Conservation (phyloP, 1,284 basidiomycete genomes). For the Ustilago loliicola region DNA sequence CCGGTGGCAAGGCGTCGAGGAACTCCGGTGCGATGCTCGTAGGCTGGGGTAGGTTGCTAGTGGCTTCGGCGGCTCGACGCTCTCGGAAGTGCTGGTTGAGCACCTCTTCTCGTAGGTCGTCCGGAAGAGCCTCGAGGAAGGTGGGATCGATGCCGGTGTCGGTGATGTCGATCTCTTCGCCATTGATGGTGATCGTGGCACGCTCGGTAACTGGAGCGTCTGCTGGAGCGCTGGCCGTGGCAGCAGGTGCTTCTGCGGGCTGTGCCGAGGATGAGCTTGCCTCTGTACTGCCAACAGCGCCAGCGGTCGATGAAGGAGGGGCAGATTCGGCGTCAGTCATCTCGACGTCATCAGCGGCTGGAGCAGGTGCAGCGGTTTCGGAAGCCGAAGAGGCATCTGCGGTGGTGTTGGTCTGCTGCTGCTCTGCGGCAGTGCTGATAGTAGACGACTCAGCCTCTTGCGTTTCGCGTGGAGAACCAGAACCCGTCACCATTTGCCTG, state of each 20-base stretch:
- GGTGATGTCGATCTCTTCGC: conserved; percentile 95
- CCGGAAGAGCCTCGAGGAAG: conserved; percentile 96
- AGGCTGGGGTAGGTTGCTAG: conserved; percentile 74
- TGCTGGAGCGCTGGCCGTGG: conserved; percentile 8
- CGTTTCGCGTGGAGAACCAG: conserved; percentile 49
- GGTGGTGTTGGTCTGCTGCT: conserved; percentile 1
- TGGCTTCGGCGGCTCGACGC: conserved; percentile 75
- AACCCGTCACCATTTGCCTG: conserved; percentile 60
- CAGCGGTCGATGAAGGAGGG: not conserved
- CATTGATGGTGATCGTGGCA: conserved; percentile 77
- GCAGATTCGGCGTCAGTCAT: conserved; percentile 55
- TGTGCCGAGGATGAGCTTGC: conserved; percentile 21
- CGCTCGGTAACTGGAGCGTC: conserved; percentile 28
- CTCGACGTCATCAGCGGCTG: conserved; percentile 55
- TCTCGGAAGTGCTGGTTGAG: conserved; percentile 97
- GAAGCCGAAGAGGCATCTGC: not conserved
- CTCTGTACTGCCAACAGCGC: not conserved
- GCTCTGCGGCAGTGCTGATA: conserved; percentile 46
- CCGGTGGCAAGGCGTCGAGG: conserved; percentile 93
- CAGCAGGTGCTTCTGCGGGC: conserved; percentile 6
- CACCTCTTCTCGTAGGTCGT: conserved; percentile 98
- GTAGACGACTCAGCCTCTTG: conserved; percentile 67
- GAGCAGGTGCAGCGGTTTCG: conserved; percentile 5
- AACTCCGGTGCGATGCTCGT: conserved; percentile 94
- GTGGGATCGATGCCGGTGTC: conserved; percentile 98